phyloP scores from a whole-genome alignment of 2,329 filamentous ascomycete species.

The Akanthomyces uredinophilus region DNA sequence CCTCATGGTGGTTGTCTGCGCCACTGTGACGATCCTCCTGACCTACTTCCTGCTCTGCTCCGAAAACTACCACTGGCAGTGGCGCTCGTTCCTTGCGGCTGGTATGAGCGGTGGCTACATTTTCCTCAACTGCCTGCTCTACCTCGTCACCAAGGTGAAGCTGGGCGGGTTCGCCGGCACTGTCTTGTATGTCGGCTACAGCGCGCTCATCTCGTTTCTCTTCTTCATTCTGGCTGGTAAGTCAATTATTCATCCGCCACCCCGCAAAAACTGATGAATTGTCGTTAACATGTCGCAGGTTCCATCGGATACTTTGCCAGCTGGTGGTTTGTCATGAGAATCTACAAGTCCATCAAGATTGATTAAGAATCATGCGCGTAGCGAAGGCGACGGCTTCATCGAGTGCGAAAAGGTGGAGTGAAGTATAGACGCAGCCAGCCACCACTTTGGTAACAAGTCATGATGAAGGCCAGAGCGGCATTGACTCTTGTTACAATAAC shows the following conservation, averaged over 20 bases:
- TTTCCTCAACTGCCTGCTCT: slow-evolving; percentile 84
- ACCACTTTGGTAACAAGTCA: neutral
- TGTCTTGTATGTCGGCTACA: slow-evolving; percentile 92
- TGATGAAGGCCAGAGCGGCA: slow-evolving; percentile 9
- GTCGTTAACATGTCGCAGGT: slow-evolving; percentile 47
- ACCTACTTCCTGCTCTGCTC: slow-evolving; percentile 94
- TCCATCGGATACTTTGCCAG: slow-evolving; percentile 94
- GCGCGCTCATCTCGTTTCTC: slow-evolving; percentile 77
- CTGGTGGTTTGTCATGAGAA: slow-evolving; percentile 90
- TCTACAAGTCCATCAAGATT: slow-evolving; percentile 97
- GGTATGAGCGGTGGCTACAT: slow-evolving; percentile 90
- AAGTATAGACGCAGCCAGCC: neutral
- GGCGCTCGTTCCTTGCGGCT: slow-evolving; percentile 87
- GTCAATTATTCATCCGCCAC: slow-evolving; percentile 32
- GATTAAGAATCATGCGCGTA: slow-evolving; percentile 50
- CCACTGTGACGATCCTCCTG: slow-evolving; percentile 86
- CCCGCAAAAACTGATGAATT: neutral
- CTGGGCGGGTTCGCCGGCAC: slow-evolving; percentile 80
- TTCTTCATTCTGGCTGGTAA: slow-evolving; percentile 92
- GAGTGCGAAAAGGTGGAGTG: neutral
- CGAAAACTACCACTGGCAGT: slow-evolving; percentile 99
- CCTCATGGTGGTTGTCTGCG: slow-evolving; percentile 92
- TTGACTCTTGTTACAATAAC: slow-evolving; percentile 11
- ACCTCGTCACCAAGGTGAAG: slow-evolving; percentile 83
- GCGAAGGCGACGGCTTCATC: no score